Base-by-base conservation (phyloP, 1,284 basidiomycete species). In the Puccinia brachypodii region DNA sequence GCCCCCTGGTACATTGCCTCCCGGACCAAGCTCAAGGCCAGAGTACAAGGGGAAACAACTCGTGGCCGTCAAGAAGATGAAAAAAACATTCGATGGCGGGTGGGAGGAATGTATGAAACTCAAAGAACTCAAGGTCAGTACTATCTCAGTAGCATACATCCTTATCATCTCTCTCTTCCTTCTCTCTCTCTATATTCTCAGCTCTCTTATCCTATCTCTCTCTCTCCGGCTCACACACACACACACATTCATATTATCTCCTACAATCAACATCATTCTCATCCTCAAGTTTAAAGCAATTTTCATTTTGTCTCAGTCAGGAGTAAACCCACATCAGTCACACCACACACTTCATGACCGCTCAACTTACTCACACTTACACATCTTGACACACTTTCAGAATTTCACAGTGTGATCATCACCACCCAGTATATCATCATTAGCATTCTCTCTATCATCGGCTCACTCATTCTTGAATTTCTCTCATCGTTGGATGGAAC, bases 1-100 rank as follows among this genome's bases (percentile, higher is more conserved):
- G 3, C 85, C 85, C 22, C 83, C 85, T 1, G 85, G 85, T 14
- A 94, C 94, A 87, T 91, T 92, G 82, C 92, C 91, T 82, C 92
- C 92, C 58, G 89, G 89, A 1, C 89, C 90, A 0, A 89, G 88
- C 28, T 94, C 94, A 56, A 89, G 95, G 83, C 94, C 95, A 83
- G 96, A 98, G 87, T 99, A 96, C 92, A 90, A 91, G 68, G 95
- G 94, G 82, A 98, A 96, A 88, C 90, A 94, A 83, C 90, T 99
- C 82, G 97, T 99, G 83, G 97, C 97, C 81, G 91, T 99, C 85
- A 99, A 99, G 89, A 89, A 94, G 86, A 99, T 99, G 96, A 98
- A 95, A 89, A 94, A 93, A 89, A 92, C 91, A 83, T 99, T 96
- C 92, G 93, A 96, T 84, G 94, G 94, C 40, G 95, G 95, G 38